Base-by-base conservation (phyloP, 169 alveolate species). In the Babesia divergens region DNA sequence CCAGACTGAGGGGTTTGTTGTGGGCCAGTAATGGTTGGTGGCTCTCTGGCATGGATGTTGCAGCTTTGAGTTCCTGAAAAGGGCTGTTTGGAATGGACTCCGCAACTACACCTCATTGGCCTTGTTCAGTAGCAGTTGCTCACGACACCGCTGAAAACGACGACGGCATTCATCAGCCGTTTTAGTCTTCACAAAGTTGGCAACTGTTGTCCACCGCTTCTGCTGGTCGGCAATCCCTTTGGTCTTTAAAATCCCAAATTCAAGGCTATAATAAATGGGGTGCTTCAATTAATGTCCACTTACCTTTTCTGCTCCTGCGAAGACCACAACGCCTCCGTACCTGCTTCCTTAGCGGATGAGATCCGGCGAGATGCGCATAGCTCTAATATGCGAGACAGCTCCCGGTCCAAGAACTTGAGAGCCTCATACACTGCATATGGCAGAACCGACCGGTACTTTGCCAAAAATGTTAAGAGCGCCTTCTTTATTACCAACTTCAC, bases 121-220 rank as follows among this genome's bases (percentile, higher is more conserved):
- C 32, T 77, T 77, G 38, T 47, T 74, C 31, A 65, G 34, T 8
- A 38, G 72, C 47, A 75, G 60, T 24, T 50, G 66, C 44, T 77
- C 84, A 0, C 86, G 35, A n/a, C 81, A 67, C 11, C 86, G 62
- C 42, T 62, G 50, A 37, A 66, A 77, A n/a, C 86, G 49, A 9
- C 54, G 71, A 11, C 86, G 59, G 56, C 86, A 77, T 51, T 77
- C 82, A n/a, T 68, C 86, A 4, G 86, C 72, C 18, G 70, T 77
- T 58, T 69, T 77, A 2, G 86, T 77, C 82, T 77, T 77, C n/a
- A 77, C 86, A 5, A 77, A 22, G n/a, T 37, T 54, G 20, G 86
- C 58, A 13, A 77, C 71, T 1, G 71, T 42, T 4, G 71, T 22
- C 86, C 86, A 77, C 29, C 60, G 22, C 67, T 77, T 38, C n/a